Evolutionary conservation across 352 stramenopile genomes (phyloP).

Genomic region (Peronospora tabacina): DNA sequence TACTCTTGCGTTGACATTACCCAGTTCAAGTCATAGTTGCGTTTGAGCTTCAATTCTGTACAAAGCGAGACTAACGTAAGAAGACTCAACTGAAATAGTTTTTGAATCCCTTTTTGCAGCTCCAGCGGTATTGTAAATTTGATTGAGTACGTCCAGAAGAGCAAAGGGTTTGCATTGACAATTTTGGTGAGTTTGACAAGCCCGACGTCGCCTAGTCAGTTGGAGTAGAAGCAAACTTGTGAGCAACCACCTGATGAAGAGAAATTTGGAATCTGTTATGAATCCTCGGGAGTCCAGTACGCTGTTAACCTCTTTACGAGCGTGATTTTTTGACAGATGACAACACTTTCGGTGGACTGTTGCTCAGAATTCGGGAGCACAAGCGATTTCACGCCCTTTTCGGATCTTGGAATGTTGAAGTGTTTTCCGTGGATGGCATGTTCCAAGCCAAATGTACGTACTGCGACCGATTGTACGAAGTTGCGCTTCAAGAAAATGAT

Average conservation of each 20-base stretch:
- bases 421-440: slow-evolving; percentile 23
- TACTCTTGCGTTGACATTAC: slow-evolving; percentile 5
- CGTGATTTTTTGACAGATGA: slow-evolving; percentile 34
- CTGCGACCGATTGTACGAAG: slow-evolving; percentile 34
- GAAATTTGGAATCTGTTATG: slow-evolving; percentile 27
- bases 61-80: slow-evolving; percentile 26
- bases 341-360: slow-evolving; percentile 30
- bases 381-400: slow-evolving; percentile 40
- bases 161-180: slow-evolving; percentile 7
- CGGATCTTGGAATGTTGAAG: slow-evolving; percentile 43
- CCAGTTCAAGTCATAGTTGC: slow-evolving; percentile 22
- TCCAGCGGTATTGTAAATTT: slow-evolving; percentile 9
- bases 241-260: neutral
- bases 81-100: slow-evolving; percentile 4
- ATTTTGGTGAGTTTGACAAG: slow-evolving; percentile 24
- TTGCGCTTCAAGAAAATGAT: slow-evolving; percentile 12
- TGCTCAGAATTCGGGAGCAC: slow-evolving; percentile 23
- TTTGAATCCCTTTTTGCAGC: slow-evolving; percentile 39
- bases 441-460: slow-evolving; percentile 25
- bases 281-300: slow-evolving; percentile 24
- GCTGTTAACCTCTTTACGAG: slow-evolving; percentile 45
- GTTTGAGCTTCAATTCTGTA: slow-evolving; percentile 31
- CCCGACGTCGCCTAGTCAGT: slow-evolving; percentile 9
- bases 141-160: slow-evolving; percentile 10
- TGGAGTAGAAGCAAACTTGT: slow-evolving; percentile 20